Evolutionary conservation across 768 basidiomycete species (phyloP).

Genomic region (Phlegmacium glaucopus): DNA sequence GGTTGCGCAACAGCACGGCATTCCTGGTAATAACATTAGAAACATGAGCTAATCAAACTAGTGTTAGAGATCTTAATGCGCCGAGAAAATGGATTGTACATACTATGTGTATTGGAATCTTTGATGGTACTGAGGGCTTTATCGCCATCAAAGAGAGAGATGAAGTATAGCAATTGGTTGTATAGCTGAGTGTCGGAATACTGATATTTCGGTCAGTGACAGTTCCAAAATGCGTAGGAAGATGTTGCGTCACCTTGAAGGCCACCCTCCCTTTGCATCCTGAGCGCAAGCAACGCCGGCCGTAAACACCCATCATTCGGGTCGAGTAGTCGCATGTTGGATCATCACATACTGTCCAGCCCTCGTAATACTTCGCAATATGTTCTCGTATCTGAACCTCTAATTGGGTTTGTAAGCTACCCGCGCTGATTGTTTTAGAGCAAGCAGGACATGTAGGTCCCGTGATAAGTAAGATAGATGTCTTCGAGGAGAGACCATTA

Average conservation of each 20-base stretch:
- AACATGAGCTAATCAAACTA: conserved; percentile 47
- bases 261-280: conserved; percentile 69
- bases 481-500: conserved; percentile 34
- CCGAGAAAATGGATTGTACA: conserved; percentile 9
- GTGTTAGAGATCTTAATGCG: background rate
- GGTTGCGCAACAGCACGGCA: conserved; percentile 40
- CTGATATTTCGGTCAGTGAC: conserved; percentile 34
- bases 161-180: conserved; percentile 85
- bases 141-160: conserved; percentile 70
- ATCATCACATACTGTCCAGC: conserved; percentile 87
- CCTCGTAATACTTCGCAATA: conserved; percentile 83
- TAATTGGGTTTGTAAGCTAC: conserved; percentile 79
- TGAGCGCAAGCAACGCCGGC: conserved; percentile 68
- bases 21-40: conserved; percentile 48
- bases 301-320: conserved; percentile 94
- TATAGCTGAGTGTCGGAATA: conserved; percentile 85
- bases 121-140: conserved; percentile 53
- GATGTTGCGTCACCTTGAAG: conserved; percentile 57
- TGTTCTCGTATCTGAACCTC: conserved; percentile 80
- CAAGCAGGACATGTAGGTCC: conserved; percentile 78
- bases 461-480: conserved; percentile 57
- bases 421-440: conserved; percentile 41
- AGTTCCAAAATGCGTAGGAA: background rate
- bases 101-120: conserved; percentile 42
- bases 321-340: conserved; percentile 79